phyloP scores from a whole-genome alignment of 805 yeast species.

The Candida rishiriensis region DNA sequence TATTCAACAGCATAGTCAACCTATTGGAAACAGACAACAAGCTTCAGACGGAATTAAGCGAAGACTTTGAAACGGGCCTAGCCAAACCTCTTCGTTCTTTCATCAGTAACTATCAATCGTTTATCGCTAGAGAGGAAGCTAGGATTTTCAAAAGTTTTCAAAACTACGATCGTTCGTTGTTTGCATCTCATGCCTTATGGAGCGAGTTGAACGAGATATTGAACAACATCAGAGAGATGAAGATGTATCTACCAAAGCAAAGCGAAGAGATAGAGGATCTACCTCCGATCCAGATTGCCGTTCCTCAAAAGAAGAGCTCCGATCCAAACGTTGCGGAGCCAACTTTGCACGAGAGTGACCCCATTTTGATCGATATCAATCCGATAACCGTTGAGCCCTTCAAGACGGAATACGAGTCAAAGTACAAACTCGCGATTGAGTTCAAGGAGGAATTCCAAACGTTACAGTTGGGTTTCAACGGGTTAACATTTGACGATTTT shows the following conservation, averaged over 20 bases:
- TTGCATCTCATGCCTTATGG: background rate
- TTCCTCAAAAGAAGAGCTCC: too few species aligned
- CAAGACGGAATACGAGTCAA: conserved; percentile 5
- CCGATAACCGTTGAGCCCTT: conserved; percentile 8
- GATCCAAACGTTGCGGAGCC: too few species aligned
- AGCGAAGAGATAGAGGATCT: background rate
- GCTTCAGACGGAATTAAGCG: background rate
- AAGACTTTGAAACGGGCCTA: conserved; percentile 2
- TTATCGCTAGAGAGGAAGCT: conserved; percentile 3
- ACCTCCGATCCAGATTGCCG: background rate
- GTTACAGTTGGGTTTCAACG: conserved; percentile 7
- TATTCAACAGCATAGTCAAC: background rate
- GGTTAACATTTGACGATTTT: conserved; percentile 6
- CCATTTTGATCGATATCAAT: background rate
- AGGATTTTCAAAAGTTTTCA: conserved; percentile 1
- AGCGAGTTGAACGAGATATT: conserved; percentile 7
- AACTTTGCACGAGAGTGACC: background rate
- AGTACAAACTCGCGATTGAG: conserved; percentile 2
- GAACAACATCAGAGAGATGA: conserved; percentile 2
- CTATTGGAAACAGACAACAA: conserved; percentile 1
- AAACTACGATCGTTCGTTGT: conserved; percentile 2
- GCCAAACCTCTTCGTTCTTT: conserved; percentile 7
- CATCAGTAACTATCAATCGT: conserved; percentile 6
- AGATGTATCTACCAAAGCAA: background rate
- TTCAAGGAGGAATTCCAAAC: conserved; percentile 1